Percentiles rank a stretch among this genome's conserved stretches.
phyloP scores from a whole-genome alignment of 345 rosid species.

The Iberis pinnata region DNA sequence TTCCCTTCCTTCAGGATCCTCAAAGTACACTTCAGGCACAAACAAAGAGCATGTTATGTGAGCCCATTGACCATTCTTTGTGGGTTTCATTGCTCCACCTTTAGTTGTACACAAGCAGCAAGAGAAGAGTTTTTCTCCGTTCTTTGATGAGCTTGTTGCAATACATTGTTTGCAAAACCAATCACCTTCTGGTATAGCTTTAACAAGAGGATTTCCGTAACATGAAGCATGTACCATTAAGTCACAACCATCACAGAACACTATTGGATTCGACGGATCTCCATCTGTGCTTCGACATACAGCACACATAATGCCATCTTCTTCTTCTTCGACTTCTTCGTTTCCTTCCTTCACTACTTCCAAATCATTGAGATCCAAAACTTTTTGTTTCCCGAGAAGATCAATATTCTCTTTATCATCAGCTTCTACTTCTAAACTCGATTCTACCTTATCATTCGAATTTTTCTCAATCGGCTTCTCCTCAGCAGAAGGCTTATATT shows the following conservation, averaged over 20 bases:
- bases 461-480: constrained; percentile 24
- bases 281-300: constrained; percentile 92
- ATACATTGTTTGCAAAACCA: constrained; percentile 68
- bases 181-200: constrained; percentile 70
- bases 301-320: constrained; percentile 80
- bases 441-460: not conserved
- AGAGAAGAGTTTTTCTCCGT: constrained; percentile 13
- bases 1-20: constrained; percentile 79
- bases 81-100: constrained; percentile 62
- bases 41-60: constrained; percentile 71
- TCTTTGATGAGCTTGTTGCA: constrained; percentile 19
- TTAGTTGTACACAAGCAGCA: constrained; percentile 61
- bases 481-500: constrained; percentile 37
- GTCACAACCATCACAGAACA: constrained; percentile 92
- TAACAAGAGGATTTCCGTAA: constrained; percentile 68
- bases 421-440: constrained; percentile 20
- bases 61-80: constrained; percentile 60
- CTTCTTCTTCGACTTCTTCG: constrained; percentile 24
- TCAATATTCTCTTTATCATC: constrained; percentile 25
- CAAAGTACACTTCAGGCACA: constrained; percentile 85
- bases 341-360: not conserved
- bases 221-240: constrained; percentile 88
- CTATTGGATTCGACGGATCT: constrained; percentile 82
- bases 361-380: not conserved
- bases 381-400: constrained; percentile 11